phyloP scores from a whole-genome alignment of 2,329 filamentous ascomycete species.

The Monilinia fructigena region DNA sequence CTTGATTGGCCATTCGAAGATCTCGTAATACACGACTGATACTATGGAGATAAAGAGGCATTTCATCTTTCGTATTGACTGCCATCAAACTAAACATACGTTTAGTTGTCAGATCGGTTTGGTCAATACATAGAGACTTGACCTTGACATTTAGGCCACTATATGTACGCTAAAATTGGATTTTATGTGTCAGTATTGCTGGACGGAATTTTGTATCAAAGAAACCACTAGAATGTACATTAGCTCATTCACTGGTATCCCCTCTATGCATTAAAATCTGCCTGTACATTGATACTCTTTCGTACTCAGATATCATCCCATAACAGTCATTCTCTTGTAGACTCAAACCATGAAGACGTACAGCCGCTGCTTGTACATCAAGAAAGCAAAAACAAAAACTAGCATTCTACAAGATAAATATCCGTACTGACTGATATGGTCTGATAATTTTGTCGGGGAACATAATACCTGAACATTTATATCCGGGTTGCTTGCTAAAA shows the following conservation, averaged over 20 bases:
- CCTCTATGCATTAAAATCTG: too few species aligned
- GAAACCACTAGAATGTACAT: neutral
- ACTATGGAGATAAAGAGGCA: constrained; percentile 53
- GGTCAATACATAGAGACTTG: constrained; percentile 47
- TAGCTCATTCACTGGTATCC: too few species aligned
- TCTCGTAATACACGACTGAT: constrained; percentile 51
- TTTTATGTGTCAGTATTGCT: neutral
- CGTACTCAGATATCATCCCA: too few species aligned
- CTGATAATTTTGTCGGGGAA: constrained; percentile 49
- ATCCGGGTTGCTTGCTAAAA: constrained; percentile 47
- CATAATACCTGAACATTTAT: constrained; percentile 53
- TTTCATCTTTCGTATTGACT: constrained; percentile 42
- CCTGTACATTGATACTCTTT: too few species aligned
- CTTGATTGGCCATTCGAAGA: constrained; percentile 47
- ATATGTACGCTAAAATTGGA: constrained; percentile 40
- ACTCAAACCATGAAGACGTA: neutral
- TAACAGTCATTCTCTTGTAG: neutral
- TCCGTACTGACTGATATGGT: constrained; percentile 40
- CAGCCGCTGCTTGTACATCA: neutral
- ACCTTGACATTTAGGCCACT: constrained; percentile 46
- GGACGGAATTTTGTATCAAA: neutral
- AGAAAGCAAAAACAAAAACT: neutral
- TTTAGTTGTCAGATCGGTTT: constrained; percentile 50
- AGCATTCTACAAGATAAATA: neutral
- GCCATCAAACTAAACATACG: constrained; percentile 58